phyloP scores from a whole-genome alignment of 2,329 filamentous ascomycete genomes.

The Colletotrichum spinosum region DNA sequence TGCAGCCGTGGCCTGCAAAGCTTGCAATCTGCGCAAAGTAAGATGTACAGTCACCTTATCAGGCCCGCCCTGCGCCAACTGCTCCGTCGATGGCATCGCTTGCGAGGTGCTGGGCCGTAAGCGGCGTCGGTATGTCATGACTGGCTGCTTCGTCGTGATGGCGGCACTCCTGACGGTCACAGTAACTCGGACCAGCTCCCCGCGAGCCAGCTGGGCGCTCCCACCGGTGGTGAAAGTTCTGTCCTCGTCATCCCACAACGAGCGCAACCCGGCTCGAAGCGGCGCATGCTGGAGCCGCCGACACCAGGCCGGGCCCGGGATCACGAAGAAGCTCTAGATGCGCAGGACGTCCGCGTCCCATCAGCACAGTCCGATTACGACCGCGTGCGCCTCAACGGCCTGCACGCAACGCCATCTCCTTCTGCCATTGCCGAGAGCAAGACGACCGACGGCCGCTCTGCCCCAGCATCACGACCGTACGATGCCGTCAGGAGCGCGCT shows the following conservation, averaged over 20 bases:
- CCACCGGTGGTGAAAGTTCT: conserved; percentile 12
- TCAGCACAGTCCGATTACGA: conserved; percentile 20
- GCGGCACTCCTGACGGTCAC: background rate
- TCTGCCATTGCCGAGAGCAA: background rate
- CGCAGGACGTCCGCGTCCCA: background rate
- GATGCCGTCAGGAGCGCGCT: conserved; percentile 27
- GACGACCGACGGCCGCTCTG: background rate
- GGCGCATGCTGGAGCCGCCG: conserved; percentile 13
- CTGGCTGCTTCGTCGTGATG: background rate
- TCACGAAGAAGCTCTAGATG: background rate
- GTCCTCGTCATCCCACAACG: conserved; percentile 22
- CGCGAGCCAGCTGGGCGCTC: background rate
- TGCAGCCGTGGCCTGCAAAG: conserved; percentile 39
- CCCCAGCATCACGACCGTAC: conserved; percentile 5
- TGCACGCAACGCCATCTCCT: background rate
- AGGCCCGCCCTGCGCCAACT: conserved; percentile 41
- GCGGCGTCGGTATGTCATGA: conserved; percentile 15
- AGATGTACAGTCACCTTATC: conserved; percentile 40
- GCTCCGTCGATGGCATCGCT: conserved; percentile 37
- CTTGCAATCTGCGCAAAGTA: conserved; percentile 41
- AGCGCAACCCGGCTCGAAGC: background rate
- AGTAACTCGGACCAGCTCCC: conserved; percentile 29
- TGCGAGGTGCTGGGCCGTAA: conserved; percentile 38
- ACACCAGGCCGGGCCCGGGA: background rate
- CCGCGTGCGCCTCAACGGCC: background rate